Percentiles rank a stretch among this genome's conserved stretches.
phyloP scores from a whole-genome alignment of 371 early-diverging fungal species.

The Entomophthora muscae region DNA sequence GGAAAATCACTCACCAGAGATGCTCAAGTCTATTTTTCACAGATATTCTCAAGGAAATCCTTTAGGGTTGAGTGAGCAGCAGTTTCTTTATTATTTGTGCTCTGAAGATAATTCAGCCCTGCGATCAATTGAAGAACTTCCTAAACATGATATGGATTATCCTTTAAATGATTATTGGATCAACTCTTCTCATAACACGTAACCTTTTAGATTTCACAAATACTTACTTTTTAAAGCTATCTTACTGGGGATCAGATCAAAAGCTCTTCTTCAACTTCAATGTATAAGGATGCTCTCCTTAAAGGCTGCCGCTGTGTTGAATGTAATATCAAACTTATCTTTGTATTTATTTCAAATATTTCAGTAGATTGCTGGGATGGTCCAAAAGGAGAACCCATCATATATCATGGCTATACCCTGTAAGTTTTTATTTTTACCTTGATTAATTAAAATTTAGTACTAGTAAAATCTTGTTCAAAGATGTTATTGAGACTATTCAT shows the following conservation, averaged over 20 bases:
- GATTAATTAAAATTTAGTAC: slow-evolving; percentile 23
- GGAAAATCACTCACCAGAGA: neutral
- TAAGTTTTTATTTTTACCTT: slow-evolving; percentile 18
- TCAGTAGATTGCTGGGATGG: slow-evolving; percentile 82
- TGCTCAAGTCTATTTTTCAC: neutral
- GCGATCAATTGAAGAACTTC: neutral
- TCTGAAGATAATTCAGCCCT: slow-evolving; percentile 1
- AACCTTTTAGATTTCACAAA: too few species aligned
- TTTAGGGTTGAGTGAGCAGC: neutral
- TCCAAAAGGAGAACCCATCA: slow-evolving; percentile 43
- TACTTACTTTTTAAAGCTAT: slow-evolving; percentile 17
- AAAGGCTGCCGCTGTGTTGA: slow-evolving; percentile 73
- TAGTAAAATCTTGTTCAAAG: slow-evolving; percentile 47
- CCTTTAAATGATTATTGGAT: slow-evolving; percentile 60
- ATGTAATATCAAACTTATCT: slow-evolving; percentile 17
- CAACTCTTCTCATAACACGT: slow-evolving; percentile 70
- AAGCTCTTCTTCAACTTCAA: slow-evolving; percentile 52
- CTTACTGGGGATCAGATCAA: slow-evolving; percentile 58
- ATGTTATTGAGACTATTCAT: slow-evolving; percentile 51
- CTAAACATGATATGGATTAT: slow-evolving; percentile 20
- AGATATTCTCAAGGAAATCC: neutral
- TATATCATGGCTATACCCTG: slow-evolving; percentile 65
- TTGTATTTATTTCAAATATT: too few species aligned
- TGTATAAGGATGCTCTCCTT: slow-evolving; percentile 58
- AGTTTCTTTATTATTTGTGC: neutral